Percentiles rank a stretch among this genome's conserved stretches.
These are phyloP conservation scores for Barnettozyma salicaria DNA, from an alignment of 805 yeast genomes.

Conservation along the genomic window DNA sequence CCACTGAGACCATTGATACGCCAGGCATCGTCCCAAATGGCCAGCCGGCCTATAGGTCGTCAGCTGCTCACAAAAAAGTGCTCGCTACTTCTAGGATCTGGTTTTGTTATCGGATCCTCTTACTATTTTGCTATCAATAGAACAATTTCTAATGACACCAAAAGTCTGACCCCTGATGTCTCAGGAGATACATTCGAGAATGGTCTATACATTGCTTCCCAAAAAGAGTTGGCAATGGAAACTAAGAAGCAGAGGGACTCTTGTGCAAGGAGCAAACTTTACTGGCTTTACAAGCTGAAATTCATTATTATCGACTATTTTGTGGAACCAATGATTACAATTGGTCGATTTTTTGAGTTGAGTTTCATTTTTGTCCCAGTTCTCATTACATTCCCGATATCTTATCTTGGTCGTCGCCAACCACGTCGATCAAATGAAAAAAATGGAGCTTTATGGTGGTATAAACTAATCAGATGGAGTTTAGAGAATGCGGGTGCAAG, in stretches of 20 bases:
- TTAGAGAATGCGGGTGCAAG: slow-evolving; percentile 91
- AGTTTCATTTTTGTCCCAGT: slow-evolving; percentile 66
- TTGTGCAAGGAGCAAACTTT: slow-evolving; percentile 14
- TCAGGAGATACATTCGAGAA: slow-evolving; percentile 62
- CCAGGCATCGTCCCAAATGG: no score
- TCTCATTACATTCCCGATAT: slow-evolving; percentile 55
- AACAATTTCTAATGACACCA: slow-evolving; percentile 6
- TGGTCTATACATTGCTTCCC: slow-evolving; percentile 58
- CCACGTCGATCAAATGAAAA: slow-evolving; percentile 33
- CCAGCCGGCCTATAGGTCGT: no score
- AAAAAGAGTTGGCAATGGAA: slow-evolving; percentile 43
- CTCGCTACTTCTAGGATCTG: no score
- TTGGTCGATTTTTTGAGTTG: slow-evolving; percentile 64
- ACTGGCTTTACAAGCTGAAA: slow-evolving; percentile 35
- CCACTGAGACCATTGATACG: no score
- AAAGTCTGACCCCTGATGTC: slow-evolving; percentile 32
- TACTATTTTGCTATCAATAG: no score
- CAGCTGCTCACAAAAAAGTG: no score
- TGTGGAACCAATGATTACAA: slow-evolving; percentile 63
- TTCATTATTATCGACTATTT: slow-evolving; percentile 48
- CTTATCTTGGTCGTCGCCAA: slow-evolving; percentile 26
- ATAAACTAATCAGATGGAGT: slow-evolving; percentile 49
- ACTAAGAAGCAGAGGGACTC: slow-evolving; percentile 30
- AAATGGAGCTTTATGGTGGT: slow-evolving; percentile 70
- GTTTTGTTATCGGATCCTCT: no score